phyloP scores from a whole-genome alignment of 2,329 filamentous ascomycete genomes.

The Cucurbitaria berberidis region DNA sequence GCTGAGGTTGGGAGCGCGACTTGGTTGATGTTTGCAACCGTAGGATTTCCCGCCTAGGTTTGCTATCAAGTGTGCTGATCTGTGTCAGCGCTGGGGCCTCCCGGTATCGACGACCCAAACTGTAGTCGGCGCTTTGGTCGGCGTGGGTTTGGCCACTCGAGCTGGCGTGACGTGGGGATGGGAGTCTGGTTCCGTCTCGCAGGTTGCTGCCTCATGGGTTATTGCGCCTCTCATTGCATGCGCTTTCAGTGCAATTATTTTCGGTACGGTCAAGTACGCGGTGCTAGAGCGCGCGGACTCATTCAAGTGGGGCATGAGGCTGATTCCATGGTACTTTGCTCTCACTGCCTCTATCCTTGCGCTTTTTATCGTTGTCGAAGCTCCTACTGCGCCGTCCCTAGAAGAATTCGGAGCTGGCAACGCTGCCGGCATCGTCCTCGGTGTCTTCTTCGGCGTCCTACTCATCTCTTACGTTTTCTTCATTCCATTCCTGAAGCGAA shows the following conservation, averaged over 20 bases:
- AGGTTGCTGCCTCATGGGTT: conserved; percentile 54
- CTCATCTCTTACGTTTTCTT: conserved; percentile 35
- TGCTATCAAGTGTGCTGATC: conserved; percentile 2
- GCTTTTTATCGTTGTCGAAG: conserved; percentile 64
- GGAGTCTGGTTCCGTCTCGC: conserved; percentile 34
- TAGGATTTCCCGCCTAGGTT: background rate
- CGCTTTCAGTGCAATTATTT: conserved; percentile 57
- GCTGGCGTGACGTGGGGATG: conserved; percentile 33
- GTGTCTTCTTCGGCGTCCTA: conserved; percentile 33
- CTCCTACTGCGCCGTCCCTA: conserved; percentile 42
- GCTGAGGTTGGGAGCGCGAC: conserved; percentile 60
- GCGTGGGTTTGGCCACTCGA: conserved; percentile 61
- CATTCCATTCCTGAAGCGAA: conserved; percentile 37
- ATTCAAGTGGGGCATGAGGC: conserved; percentile 57
- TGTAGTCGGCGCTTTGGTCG: conserved; percentile 65
- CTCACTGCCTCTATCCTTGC: conserved; percentile 57
- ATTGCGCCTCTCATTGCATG: conserved; percentile 58
- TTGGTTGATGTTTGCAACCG: conserved; percentile 65
- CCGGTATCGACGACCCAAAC: conserved; percentile 69
- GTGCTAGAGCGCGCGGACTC: conserved; percentile 59
- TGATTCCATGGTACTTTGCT: conserved; percentile 58
- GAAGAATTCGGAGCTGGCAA: conserved; percentile 41
- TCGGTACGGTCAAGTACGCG: conserved; percentile 56
- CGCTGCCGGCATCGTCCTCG: conserved; percentile 34
- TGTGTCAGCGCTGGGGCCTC: conserved; percentile 51